Evolutionary conservation across 306 rosid species (phyloP).

Genomic region (Begonia peltatifolia): DNA sequence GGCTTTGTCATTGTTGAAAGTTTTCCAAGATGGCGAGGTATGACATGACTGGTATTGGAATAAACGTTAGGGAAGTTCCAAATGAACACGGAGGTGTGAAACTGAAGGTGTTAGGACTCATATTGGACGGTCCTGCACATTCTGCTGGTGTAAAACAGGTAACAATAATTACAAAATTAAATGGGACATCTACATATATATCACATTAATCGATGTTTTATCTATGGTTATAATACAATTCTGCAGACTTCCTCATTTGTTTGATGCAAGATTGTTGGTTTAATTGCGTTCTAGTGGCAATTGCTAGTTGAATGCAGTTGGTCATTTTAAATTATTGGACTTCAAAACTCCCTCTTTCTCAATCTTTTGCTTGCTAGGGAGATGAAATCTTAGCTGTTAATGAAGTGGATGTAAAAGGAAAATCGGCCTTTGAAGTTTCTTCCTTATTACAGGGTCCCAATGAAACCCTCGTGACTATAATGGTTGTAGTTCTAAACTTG

Average conservation of each 20-base stretch:
- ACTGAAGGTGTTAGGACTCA: conserved; percentile 62
- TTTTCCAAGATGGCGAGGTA: conserved; percentile 99
- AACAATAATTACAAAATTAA: conserved; percentile 4
- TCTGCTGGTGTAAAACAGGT: conserved; percentile 95
- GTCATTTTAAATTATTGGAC: not conserved
- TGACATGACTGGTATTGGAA: conserved; percentile 96
- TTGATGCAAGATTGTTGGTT: not conserved
- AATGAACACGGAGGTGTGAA: conserved; percentile 52
- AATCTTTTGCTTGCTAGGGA: conserved; percentile 34
- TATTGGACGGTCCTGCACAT: conserved; percentile 87
- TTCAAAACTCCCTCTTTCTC: not conserved
- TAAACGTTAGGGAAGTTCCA: conserved; percentile 84
- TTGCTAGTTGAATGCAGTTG: too few species aligned
- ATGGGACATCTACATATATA: not conserved
- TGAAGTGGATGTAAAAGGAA: conserved; percentile 58
- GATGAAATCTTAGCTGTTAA: conserved; percentile 88
- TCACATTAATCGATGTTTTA: too few species aligned
- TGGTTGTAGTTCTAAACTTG: conserved; percentile 48
- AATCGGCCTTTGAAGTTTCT: conserved; percentile 86
- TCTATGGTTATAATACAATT: too few species aligned
- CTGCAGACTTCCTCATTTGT: conserved; percentile 33
- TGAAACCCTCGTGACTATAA: conserved; percentile 72
- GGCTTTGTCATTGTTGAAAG: conserved; percentile 28
- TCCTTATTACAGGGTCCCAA: conserved; percentile 82
- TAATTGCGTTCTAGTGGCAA: not conserved